These are phyloP conservation scores for Dryas integrifolia DNA, from an alignment of 331 rosid species.

Conservation along the genomic window DNA sequence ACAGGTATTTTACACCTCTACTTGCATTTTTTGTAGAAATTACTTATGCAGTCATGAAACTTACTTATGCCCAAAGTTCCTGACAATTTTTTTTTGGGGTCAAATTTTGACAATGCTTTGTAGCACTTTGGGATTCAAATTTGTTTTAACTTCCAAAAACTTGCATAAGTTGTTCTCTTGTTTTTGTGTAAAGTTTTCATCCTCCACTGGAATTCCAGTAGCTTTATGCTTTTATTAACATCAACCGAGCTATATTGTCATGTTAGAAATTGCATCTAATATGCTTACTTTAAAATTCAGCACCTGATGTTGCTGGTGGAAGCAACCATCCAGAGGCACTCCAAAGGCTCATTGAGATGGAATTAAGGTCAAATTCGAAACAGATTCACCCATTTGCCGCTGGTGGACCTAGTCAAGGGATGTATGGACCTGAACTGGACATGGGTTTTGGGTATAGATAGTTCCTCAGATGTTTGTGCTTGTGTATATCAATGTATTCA, in stretches of 20 bases:
- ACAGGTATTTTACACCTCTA: not conserved
- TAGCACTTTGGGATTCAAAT: not conserved
- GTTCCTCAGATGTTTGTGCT: conserved; percentile 29
- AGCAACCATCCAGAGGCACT: conserved; percentile 78
- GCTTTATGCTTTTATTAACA: not conserved
- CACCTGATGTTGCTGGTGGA: conserved; percentile 59
- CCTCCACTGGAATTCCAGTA: not conserved
- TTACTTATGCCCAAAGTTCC: not conserved
- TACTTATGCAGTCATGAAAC: not conserved
- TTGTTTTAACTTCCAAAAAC: not conserved
- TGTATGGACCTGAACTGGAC: conserved; percentile 65
- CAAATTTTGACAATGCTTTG: not conserved
- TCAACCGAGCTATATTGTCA: not conserved
- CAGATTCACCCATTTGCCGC: conserved; percentile 37
- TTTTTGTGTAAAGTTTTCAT: no score
- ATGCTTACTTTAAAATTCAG: conserved; percentile 32
- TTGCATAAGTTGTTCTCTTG: not conserved
- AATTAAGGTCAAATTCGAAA: conserved; percentile 60
- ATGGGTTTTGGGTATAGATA: conserved; percentile 81
- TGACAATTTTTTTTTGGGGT: not conserved
- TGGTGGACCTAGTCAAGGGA: conserved; percentile 48
- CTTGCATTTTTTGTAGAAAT: not conserved
- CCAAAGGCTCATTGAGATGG: conserved; percentile 87
- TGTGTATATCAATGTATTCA: conserved; percentile 50
- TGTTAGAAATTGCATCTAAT: conserved; percentile 9